Base-by-base conservation (phyloP, 2,329 filamentous ascomycete genomes). In the Pseudonectria buxi region DNA sequence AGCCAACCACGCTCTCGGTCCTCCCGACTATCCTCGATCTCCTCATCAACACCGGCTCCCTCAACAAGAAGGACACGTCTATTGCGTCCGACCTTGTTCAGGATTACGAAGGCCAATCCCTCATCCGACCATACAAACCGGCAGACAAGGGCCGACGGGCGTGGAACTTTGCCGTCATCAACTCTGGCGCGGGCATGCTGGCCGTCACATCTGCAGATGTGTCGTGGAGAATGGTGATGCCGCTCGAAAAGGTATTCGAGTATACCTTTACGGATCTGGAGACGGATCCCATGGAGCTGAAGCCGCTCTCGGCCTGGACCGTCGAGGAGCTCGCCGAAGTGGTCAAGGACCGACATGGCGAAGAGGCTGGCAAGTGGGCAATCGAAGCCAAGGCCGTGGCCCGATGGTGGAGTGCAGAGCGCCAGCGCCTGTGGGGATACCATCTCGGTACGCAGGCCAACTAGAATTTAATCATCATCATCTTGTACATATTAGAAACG, bases 201-300 rank as follows among this genome's bases (percentile, higher is more conserved):
- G 44, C 40, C 14, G 49, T 56, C 11, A 57, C 57, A 3, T 50
- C 54, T 1, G 45, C 55, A 2, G 40, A 63, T 49, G 24, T 58
- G 48, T 26, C 54, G 2, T 55, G 56, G 48, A 45, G 54, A 22
- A 36, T 62, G 12, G 50, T 59, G 3, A 51, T 61, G 11, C 58
- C 58, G 0, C 46, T 60, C 18, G 49, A 53, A n/a, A 49, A 56
- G 28, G 50, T 52, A 24, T 47, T 51, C 15, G 58, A 57, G 35
- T 62, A 57, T 48, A 47, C 50, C 3, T 53, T 63, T 26, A 58
- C 52, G 13, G 44, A 61, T 14, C 36, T 53, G 1, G 29, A 45
- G 22, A 35, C 34, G 10, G 59, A 62, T 24, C 54, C 53, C 4
- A 41, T 55, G 25, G 58, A 61, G 41, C 30, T 48, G 22, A 36